Evolutionary conservation across 2,329 filamentous ascomycete species (phyloP), one percentile per base, ranked within the genome.

Genomic region (Arthrobotrys megalospora): DNA sequence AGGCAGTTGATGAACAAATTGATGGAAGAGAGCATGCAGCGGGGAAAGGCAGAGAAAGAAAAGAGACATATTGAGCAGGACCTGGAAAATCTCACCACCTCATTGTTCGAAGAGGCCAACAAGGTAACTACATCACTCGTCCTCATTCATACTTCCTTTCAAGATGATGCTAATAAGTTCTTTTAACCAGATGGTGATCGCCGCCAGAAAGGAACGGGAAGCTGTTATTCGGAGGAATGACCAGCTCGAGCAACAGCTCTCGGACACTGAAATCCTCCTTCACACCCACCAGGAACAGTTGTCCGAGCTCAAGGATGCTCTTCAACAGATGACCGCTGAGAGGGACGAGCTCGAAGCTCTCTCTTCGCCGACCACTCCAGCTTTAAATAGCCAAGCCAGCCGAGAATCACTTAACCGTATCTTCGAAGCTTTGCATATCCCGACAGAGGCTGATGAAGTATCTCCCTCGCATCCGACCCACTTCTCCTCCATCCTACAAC

Each of bases 51-150:
- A 10, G 92, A 94, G 82, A 90, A 89, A 83, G 92, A 93, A 70
- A 97, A 96, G 86, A 93, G 92, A 84, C 91, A 91, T 80, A 97
- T 97, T 34, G 96, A 99, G 84, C 91, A 92, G 81, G 96, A 99
- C 84, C 86, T 99, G 53, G 96, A 98, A 85, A 93, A 90, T 65
- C 85, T 99, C 80, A 98, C 96, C 0, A 91, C 93, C 0, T 94
- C 93, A 32, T 88, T 99, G n/a, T 99, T 99, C 80, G 94, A 98
- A 83, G 95, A 99, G 86, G 96, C 96, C 62, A 98, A 99, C 86
- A 94, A 92, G 85, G 89, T 90, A 83, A 76, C 85, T 83, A 41
- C 85, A 38, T 12, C 48, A 43, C 32, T 24, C 3, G 6, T 45
- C 21, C 2, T 45, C 34, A 0, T 34, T 16, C 8, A 48, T 6